These are phyloP conservation scores for Penicillium flavigenum DNA, from an alignment of 495 filamentous ascomycete species.

Conservation along the genomic window DNA sequence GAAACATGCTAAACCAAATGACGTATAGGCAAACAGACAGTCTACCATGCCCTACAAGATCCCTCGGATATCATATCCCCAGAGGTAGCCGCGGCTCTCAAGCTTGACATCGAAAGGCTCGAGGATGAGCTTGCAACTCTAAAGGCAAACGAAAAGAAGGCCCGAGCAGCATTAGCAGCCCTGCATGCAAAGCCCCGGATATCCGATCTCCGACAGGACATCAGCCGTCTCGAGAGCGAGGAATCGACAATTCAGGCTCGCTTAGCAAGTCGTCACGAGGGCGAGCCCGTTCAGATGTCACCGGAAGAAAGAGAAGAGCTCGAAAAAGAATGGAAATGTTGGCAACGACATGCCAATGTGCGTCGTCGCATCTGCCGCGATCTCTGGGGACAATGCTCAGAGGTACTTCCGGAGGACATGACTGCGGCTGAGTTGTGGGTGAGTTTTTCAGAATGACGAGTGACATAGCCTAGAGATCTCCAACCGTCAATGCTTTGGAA, in stretches of 20 bases:
- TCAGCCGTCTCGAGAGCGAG: conserved; percentile 48
- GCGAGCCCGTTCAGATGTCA: conserved; percentile 37
- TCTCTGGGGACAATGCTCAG: conserved; percentile 50
- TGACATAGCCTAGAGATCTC: conserved; percentile 2
- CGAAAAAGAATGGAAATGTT: conserved; percentile 51
- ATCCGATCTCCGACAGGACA: conserved; percentile 47
- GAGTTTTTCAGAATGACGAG: conserved; percentile 17
- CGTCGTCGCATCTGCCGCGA: conserved; percentile 55
- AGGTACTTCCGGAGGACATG: conserved; percentile 47
- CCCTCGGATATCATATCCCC: conserved; percentile 42
- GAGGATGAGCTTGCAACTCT: conserved; percentile 48
- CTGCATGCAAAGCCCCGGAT: conserved; percentile 53
- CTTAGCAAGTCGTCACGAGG: conserved; percentile 37
- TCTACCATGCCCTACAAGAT: conserved; percentile 62
- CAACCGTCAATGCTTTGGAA: not conserved
- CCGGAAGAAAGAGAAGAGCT: conserved; percentile 48
- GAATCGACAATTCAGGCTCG: conserved; percentile 40
- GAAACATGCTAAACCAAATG: not conserved
- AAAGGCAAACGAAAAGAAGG: conserved; percentile 52
- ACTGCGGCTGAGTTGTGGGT: conserved; percentile 54
- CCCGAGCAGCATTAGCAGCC: conserved; percentile 47
- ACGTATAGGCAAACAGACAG: conserved; percentile 57
- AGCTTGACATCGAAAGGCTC: conserved; percentile 50
- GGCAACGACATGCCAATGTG: conserved; percentile 44
- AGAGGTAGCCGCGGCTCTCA: conserved; percentile 47